Conservation (phyloP, 331 rosid species). For the Quercus tomentella region DNA sequence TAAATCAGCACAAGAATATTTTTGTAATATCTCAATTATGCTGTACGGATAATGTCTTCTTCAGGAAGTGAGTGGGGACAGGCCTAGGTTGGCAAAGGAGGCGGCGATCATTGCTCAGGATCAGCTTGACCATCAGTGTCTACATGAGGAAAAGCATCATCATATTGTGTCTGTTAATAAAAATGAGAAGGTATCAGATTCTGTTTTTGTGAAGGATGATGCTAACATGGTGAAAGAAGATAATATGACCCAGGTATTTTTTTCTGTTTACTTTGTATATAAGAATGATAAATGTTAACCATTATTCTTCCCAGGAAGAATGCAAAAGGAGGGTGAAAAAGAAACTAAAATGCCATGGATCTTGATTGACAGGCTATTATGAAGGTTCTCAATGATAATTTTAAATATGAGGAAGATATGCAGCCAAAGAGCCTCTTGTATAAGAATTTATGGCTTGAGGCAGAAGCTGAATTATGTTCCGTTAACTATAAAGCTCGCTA, state of each 20-base stretch:
- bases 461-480: conserved; percentile 92
- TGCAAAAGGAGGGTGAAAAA: not conserved
- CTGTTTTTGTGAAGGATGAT: conserved; percentile 26
- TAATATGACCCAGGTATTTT: conserved; percentile 64
- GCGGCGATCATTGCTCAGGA: conserved; percentile 25
- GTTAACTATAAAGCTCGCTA: conserved; percentile 63
- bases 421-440: conserved; percentile 53
- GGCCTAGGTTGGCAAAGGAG: conserved; percentile 23
- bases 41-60: conserved; percentile 12
- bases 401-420: conserved; percentile 48
- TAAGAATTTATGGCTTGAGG: conserved; percentile 92
- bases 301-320: not conserved
- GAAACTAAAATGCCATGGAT: conserved; percentile 1
- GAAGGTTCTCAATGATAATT: conserved; percentile 67
- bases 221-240: conserved; percentile 45
- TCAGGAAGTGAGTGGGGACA: conserved; percentile 40
- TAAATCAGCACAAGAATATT: conserved; percentile 14
- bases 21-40: conserved; percentile 1
- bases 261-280: not conserved
- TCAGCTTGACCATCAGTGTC: conserved; percentile 28
- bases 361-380: conserved; percentile 59
- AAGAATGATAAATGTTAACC: not conserved
- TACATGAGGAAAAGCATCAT: conserved; percentile 17
- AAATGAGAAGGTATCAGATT: conserved; percentile 22
- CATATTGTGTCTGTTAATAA: conserved; percentile 24